Base-by-base conservation (phyloP, 177 flowering plant genomes). In the Vitis hybrid region DNA sequence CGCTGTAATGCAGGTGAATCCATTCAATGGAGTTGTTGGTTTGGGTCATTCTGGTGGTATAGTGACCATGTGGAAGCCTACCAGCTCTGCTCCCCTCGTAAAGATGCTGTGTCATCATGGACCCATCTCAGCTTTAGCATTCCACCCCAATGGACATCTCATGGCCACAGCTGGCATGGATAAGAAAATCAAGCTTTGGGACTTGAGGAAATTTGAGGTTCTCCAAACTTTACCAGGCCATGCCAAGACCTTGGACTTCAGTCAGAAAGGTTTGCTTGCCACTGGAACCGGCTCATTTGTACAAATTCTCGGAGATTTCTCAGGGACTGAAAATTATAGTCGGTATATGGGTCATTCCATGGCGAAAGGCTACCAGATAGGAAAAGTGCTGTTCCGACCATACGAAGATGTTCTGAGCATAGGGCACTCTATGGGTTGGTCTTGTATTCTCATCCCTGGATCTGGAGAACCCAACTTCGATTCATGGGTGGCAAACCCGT, bases 391-490 rank as follows among this genome's bases (percentile, higher is more conserved):
- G 63, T 95, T 95, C 77, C 86, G 86, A 51, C 94, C 99, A 0
- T 93, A 95, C 27, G 97, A 95, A 77, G 98, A 95, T 84, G 97
- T 88, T 65, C 70, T 95, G 56, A 88, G 89, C 17, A 82, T 93
- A 35, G 97, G 97, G 49, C 99, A 95, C 68, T 91, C 99, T 2
- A 85, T 78, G 92, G 99, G 98, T 41, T 87, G 86, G 82, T 90
- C 97, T 52, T 84, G 87, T 10, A 91, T 93, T 74, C 91, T 95
- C 54, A 79, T 93, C 59, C 99, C 99, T 0, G 97, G 99, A 27
- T 84, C 97, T 9, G 98, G 98, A 15, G 99, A 95, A 71, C 93
- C 99, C 68, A 95, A 95, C 80, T 95, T 95, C 55, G 99, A 95
- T 71, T 73, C 94, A 8, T 89, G 87, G 90, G 97, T 93, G 58